Evolutionary conservation across 805 yeast species (phyloP).

Genomic region (Metschnikowia matae): DNA sequence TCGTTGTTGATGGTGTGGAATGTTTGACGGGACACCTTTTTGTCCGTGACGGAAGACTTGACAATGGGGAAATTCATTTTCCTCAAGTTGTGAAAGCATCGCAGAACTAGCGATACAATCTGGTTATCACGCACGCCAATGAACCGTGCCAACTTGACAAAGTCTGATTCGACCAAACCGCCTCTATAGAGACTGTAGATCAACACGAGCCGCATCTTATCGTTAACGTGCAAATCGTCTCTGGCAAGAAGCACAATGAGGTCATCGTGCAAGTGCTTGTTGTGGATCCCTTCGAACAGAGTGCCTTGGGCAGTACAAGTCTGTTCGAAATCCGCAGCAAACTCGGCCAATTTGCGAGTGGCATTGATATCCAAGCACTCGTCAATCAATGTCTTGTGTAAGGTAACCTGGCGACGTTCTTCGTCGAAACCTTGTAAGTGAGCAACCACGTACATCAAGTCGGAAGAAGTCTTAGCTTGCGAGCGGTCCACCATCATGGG

Average conservation of each 20-base stretch:
- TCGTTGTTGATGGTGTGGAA: constrained; percentile 54
- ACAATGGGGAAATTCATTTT: constrained; percentile 56
- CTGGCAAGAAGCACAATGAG: constrained; percentile 53
- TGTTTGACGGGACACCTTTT: constrained; percentile 46
- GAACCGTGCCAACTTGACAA: constrained; percentile 60
- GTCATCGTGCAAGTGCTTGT: constrained; percentile 56
- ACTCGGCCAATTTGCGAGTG: constrained; percentile 55
- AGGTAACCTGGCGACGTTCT: constrained; percentile 55
- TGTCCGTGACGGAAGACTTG: constrained; percentile 37
- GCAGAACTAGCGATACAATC: constrained; percentile 56
- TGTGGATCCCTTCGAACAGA: constrained; percentile 61
- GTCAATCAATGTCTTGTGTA: constrained; percentile 60
- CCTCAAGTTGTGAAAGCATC: constrained; percentile 38
- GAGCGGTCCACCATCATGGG: constrained; percentile 70
- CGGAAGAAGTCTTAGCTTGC: constrained; percentile 61
- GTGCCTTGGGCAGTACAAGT: constrained; percentile 69
- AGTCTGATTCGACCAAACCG: constrained; percentile 73
- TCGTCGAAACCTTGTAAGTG: constrained; percentile 64
- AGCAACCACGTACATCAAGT: constrained; percentile 71
- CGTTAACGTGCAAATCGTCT: constrained; percentile 49
- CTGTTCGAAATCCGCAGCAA: constrained; percentile 81
- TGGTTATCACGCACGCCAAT: constrained; percentile 43
- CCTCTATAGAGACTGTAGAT: constrained; percentile 78
- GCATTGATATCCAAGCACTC: constrained; percentile 61
- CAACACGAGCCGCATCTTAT: constrained; percentile 70